Percentiles rank a stretch among this genome's conserved stretches.
phyloP scores from a whole-genome alignment of 148 eudicot species.

The Chenopodium suecicum region DNA sequence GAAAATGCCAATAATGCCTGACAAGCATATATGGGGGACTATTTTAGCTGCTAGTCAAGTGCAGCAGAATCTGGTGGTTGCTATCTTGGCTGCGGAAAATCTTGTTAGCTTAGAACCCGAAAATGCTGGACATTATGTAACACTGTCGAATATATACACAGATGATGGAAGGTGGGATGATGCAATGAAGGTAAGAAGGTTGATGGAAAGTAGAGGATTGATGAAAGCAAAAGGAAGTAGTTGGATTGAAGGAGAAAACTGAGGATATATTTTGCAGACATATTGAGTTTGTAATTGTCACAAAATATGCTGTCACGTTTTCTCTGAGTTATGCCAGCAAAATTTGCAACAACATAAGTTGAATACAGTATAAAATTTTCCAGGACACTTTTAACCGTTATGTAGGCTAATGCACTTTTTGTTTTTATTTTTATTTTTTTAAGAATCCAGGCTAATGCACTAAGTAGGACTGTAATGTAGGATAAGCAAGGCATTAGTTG shows the following conservation, averaged over 20 bases:
- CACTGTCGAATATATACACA: conserved; percentile 47
- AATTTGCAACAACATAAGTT: too few species aligned
- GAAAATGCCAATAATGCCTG: conserved; percentile 40
- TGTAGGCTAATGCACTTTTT: too few species aligned
- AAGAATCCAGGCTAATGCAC: too few species aligned
- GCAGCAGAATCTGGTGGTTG: conserved; percentile 35
- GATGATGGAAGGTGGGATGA: conserved; percentile 54
- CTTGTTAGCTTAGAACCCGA: conserved; percentile 48
- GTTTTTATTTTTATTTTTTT: too few species aligned
- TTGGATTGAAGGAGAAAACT: conserved; percentile 27
- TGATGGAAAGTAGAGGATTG: conserved; percentile 52
- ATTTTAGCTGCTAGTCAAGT: conserved; percentile 46
- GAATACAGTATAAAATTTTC: too few species aligned
- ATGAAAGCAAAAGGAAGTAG: conserved; percentile 47
- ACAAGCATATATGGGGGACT: conserved; percentile 53
- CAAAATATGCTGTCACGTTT: not conserved
- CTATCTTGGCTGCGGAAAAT: conserved; percentile 43
- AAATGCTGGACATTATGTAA: conserved; percentile 57
- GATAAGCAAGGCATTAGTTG: too few species aligned
- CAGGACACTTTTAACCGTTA: too few species aligned
- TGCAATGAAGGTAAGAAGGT: conserved; percentile 33
- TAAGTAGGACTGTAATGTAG: too few species aligned
- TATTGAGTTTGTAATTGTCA: not conserved
- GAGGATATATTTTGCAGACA: not conserved
- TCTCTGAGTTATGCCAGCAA: not conserved